Evolutionary conservation across 2,329 filamentous ascomycete genomes (phyloP).

Genomic region (Botrytis fragariae): DNA sequence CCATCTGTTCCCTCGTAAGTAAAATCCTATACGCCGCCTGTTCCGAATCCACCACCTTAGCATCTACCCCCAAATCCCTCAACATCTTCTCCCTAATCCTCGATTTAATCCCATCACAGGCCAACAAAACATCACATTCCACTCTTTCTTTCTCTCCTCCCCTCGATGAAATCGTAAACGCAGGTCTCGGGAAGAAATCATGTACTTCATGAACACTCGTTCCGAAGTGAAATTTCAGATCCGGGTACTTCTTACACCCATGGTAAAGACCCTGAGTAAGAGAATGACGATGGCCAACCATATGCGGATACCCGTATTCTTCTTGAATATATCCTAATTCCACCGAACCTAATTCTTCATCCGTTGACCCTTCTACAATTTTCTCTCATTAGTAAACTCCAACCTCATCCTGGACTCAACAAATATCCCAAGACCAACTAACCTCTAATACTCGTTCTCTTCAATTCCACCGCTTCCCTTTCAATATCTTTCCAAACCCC

Average conservation of each 20-base stretch:
- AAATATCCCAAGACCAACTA: not conserved
- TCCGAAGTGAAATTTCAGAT: constrained; percentile 67
- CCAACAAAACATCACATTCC: constrained; percentile 53
- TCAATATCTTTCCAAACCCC: constrained; percentile 73
- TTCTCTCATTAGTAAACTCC: not conserved
- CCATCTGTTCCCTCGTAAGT: constrained; percentile 65
- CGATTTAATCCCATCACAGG: constrained; percentile 57
- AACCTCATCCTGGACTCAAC: not conserved
- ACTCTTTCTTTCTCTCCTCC: constrained; percentile 48
- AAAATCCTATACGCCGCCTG: constrained; percentile 80
- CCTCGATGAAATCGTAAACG: constrained; percentile 56
- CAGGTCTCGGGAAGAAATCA: constrained; percentile 57
- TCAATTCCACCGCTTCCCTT: constrained; percentile 64
- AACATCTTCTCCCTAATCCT: constrained; percentile 51
- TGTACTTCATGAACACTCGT: constrained; percentile 52
- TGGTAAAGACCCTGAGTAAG: constrained; percentile 68
- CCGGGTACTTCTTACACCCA: constrained; percentile 60
- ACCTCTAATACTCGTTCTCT: constrained; percentile 70
- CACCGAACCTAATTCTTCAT: constrained; percentile 69
- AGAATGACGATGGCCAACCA: constrained; percentile 75
- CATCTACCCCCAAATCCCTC: constrained; percentile 44
- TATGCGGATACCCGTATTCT: constrained; percentile 44
- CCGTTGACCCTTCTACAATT: constrained; percentile 58
- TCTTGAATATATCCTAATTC: constrained; percentile 61
- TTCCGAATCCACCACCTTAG: constrained; percentile 60